Percentiles rank a stretch among this genome's conserved stretches.
Conservation (phyloP, 176 grass and related monocot genomes). For the Cocos nucifera region DNA sequence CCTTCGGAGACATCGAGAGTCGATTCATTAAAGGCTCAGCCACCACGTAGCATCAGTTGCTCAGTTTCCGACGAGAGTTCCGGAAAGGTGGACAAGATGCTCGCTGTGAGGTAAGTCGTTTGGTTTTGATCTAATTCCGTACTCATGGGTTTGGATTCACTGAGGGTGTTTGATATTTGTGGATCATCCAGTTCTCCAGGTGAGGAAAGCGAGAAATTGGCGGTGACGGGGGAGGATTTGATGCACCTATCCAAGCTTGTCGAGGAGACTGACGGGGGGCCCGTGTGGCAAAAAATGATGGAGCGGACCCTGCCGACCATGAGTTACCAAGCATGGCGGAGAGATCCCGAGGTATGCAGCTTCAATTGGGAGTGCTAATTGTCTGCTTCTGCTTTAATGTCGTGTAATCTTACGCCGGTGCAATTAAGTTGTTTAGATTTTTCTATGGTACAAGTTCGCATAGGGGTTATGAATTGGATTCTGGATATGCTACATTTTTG, state of each 20-base stretch:
- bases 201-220: conserved; percentile 20
- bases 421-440: not conserved
- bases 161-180: not conserved
- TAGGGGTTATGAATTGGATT: too few species aligned
- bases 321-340: conserved; percentile 66
- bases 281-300: conserved; percentile 76
- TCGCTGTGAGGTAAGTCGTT: not conserved
- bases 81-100: not conserved
- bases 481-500: too few species aligned
- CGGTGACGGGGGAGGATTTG: conserved; percentile 40
- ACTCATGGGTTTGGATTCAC: not conserved
- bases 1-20: not conserved
- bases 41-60: too few species aligned
- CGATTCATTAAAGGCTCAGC: not conserved
- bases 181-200: conserved; percentile 19
- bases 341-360: conserved; percentile 47
- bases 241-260: conserved; percentile 58
- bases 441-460: too few species aligned
- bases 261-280: conserved; percentile 71
- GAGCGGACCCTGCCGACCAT: conserved; percentile 44
- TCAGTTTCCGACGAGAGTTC: too few species aligned
- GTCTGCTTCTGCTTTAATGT: too few species aligned
- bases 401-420: too few species aligned
- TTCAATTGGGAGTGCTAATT: too few species aligned
- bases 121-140: not conserved